phyloP scores from a whole-genome alignment of 2,329 filamentous ascomycete genomes.

The Monosporascus ibericus region DNA sequence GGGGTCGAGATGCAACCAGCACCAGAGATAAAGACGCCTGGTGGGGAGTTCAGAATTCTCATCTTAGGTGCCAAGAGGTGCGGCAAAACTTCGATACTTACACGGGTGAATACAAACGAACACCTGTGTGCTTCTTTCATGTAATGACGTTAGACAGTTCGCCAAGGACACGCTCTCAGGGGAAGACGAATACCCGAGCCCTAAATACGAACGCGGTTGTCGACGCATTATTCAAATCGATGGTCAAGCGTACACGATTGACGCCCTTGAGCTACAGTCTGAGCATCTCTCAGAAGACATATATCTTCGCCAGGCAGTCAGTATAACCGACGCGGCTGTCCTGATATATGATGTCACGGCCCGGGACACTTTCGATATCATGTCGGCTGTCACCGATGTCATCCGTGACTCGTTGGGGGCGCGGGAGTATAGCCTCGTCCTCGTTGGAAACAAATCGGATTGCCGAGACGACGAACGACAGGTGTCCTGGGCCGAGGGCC shows the following conservation, averaged over 20 bases:
- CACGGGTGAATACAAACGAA: constrained; percentile 22
- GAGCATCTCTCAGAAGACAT: constrained; percentile 25
- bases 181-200: constrained; percentile 15
- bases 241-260: constrained; percentile 25
- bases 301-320: constrained; percentile 30
- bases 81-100: constrained; percentile 36
- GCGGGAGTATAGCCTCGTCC: constrained; percentile 25
- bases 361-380: constrained; percentile 19
- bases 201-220: constrained; percentile 25
- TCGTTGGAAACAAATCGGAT: constrained; percentile 33
- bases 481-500: constrained; percentile 28
- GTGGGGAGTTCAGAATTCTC: constrained; percentile 32
- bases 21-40: constrained; percentile 14
- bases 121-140: not conserved
- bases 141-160: constrained; percentile 21
- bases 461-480: constrained; percentile 19
- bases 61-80: constrained; percentile 32
- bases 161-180: constrained; percentile 22
- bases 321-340: constrained; percentile 34
- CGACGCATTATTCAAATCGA: constrained; percentile 28
- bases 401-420: constrained; percentile 24
- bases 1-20: constrained; percentile 13
- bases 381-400: constrained; percentile 8
- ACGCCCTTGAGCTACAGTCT: constrained; percentile 31
- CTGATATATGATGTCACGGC: constrained; percentile 19